Percentiles rank a stretch among this genome's conserved stretches.
These are phyloP conservation scores for Tarenaya hassleriana DNA, from an alignment of 345 rosid genomes.

Conservation along the genomic window DNA sequence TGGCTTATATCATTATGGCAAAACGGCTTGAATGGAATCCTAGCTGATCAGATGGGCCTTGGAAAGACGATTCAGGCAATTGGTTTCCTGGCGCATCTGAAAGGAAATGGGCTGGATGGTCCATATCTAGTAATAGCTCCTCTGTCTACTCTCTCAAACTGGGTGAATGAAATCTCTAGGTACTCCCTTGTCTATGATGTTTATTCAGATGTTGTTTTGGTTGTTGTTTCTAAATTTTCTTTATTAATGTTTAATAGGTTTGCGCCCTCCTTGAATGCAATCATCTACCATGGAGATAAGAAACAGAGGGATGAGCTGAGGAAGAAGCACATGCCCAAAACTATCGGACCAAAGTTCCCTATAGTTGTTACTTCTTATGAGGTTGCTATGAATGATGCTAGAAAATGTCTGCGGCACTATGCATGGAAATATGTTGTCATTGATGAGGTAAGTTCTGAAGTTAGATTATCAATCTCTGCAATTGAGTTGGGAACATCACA, in stretches of 20 bases:
- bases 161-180: slow-evolving; percentile 86
- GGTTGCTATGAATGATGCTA: slow-evolving; percentile 76
- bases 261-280: slow-evolving; percentile 59
- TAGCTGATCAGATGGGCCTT: slow-evolving; percentile 99
- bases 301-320: slow-evolving; percentile 59
- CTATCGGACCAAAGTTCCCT: slow-evolving; percentile 73
- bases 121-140: slow-evolving; percentile 94
- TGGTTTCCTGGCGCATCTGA: slow-evolving; percentile 82
- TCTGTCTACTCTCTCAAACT: slow-evolving; percentile 92
- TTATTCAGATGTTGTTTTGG: slow-evolving; percentile 3
- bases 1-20: slow-evolving; percentile 96
- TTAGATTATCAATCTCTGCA: slow-evolving; percentile 3
- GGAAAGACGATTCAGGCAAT: slow-evolving; percentile 98
- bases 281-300: slow-evolving; percentile 78
- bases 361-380: slow-evolving; percentile 86
- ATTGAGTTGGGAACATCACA: not conserved
- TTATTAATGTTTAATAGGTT: slow-evolving; percentile 42
- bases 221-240: not conserved
- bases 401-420: slow-evolving; percentile 52
- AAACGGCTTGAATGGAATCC: slow-evolving; percentile 93
- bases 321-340: slow-evolving; percentile 64
- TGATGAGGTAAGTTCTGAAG: slow-evolving; percentile 64
- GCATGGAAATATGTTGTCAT: slow-evolving; percentile 88
- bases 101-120: slow-evolving; percentile 80
- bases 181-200: slow-evolving; percentile 18